These are phyloP conservation scores for Fremontodendron californicum DNA, from an alignment of 345 rosid species.

Conservation along the genomic window DNA sequence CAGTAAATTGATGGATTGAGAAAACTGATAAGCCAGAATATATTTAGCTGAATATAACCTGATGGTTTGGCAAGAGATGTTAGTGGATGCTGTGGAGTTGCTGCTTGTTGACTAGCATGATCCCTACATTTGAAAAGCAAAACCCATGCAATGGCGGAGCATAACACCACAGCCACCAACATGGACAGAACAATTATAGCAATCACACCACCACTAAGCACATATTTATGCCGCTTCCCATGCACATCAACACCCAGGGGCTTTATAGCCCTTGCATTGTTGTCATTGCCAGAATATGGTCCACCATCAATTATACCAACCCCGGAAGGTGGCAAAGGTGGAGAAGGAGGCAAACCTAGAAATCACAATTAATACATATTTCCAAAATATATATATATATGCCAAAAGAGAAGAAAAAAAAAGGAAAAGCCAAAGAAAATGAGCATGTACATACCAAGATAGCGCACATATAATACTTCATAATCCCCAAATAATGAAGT, in stretches of 20 bases:
- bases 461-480: slow-evolving; percentile 75
- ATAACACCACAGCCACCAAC: slow-evolving; percentile 50
- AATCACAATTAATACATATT: slow-evolving; percentile 12
- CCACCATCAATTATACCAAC: slow-evolving; percentile 52
- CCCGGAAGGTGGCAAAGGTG: slow-evolving; percentile 55
- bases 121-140: slow-evolving; percentile 48
- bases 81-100: slow-evolving; percentile 42
- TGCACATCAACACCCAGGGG: slow-evolving; percentile 86
- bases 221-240: slow-evolving; percentile 42
- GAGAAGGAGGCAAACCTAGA: slow-evolving; percentile 86
- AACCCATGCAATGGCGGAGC: slow-evolving; percentile 60
- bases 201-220: slow-evolving; percentile 55
- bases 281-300: slow-evolving; percentile 54
- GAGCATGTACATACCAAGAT: slow-evolving; percentile 47
- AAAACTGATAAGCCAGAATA: not conserved
- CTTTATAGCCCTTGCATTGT: slow-evolving; percentile 55
- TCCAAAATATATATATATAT: not conserved
- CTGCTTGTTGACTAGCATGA: slow-evolving; percentile 28
- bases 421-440: not conserved
- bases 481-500: slow-evolving; percentile 65
- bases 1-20: not conserved
- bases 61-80: slow-evolving; percentile 65
- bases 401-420: not conserved
- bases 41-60: slow-evolving; percentile 37
- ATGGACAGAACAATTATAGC: slow-evolving; percentile 69